Conservation (phyloP, 2,329 filamentous ascomycete genomes). For the Penicillium occitanis region DNA sequence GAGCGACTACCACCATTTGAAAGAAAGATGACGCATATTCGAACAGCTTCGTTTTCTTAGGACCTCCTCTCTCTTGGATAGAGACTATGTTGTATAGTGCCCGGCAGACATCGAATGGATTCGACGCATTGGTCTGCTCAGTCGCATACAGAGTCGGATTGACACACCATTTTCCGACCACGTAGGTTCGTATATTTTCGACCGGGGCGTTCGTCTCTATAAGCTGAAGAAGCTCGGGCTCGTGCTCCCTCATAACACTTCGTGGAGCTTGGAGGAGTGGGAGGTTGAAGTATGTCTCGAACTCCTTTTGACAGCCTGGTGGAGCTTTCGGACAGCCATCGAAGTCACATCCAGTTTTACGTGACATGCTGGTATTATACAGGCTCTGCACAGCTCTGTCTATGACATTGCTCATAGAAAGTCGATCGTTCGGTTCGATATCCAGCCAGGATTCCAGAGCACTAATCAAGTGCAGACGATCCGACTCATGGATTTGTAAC, state of each 20-base stretch:
- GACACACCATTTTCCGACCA: slow-evolving; percentile 10
- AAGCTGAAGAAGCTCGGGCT: slow-evolving; percentile 17
- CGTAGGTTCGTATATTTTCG: slow-evolving; percentile 10
- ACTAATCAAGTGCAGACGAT: slow-evolving; percentile 9
- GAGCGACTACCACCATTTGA: slow-evolving; percentile 19
- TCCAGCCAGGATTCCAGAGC: slow-evolving; percentile 15
- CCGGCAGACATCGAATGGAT: slow-evolving; percentile 17
- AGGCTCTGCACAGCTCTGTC: background rate
- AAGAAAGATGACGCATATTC: slow-evolving; percentile 20
- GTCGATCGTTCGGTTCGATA: background rate
- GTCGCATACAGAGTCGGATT: slow-evolving; percentile 17
- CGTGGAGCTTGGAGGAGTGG: slow-evolving; percentile 20
- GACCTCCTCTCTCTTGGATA: slow-evolving; percentile 20
- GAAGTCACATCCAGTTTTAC: background rate
- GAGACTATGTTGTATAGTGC: slow-evolving; percentile 14
- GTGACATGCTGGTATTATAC: background rate
- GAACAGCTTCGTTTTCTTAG: slow-evolving; percentile 18
- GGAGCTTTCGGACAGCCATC: slow-evolving; percentile 6
- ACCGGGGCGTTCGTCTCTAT: slow-evolving; percentile 11
- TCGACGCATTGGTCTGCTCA: background rate
- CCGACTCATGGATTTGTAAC: slow-evolving; percentile 13
- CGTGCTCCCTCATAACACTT: slow-evolving; percentile 17
- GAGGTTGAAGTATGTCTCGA: slow-evolving; percentile 13
- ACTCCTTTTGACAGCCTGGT: slow-evolving; percentile 20
- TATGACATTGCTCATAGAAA: slow-evolving; percentile 1